These are phyloP conservation scores for Verbena officinalis DNA, from an alignment of 257 asterid species.

Conservation along the genomic window DNA sequence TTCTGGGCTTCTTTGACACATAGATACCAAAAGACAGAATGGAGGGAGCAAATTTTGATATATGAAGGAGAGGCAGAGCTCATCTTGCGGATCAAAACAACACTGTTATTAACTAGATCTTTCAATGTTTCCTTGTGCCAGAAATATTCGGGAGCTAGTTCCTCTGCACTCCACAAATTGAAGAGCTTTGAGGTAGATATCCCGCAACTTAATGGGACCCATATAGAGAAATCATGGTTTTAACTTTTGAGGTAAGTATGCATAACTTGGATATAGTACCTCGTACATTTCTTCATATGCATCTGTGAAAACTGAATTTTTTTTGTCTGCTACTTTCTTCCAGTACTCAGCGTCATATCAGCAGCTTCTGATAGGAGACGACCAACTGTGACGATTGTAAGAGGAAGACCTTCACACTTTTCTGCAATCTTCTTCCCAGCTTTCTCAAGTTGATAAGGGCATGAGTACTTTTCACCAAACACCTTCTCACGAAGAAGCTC, in stretches of 20 bases:
- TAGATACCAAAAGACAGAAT: not conserved
- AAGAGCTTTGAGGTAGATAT: slow-evolving; percentile 16
- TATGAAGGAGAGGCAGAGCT: no score
- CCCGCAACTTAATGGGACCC: slow-evolving; percentile 22
- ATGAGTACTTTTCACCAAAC: not conserved
- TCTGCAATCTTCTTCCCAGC: slow-evolving; percentile 23
- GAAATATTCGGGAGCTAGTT: no score
- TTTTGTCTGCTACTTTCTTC: slow-evolving; percentile 14
- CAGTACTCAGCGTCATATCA: slow-evolving; percentile 13
- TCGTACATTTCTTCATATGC: slow-evolving; percentile 17
- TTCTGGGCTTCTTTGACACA: not conserved
- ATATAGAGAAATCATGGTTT: slow-evolving; percentile 27
- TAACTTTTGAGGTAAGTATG: slow-evolving; percentile 25
- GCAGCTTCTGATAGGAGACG: not conserved
- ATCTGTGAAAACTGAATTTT: not conserved
- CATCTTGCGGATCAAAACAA: no score
- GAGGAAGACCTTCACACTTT: slow-evolving; percentile 36
- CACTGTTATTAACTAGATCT: not conserved
- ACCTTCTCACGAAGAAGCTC: slow-evolving; percentile 6
- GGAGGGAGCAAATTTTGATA: no score
- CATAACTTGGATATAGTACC: slow-evolving; percentile 27
- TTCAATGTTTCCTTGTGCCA: not conserved
- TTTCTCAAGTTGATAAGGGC: slow-evolving; percentile 16
- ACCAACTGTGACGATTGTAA: slow-evolving; percentile 21
- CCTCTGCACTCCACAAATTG: slow-evolving; percentile 16